phyloP scores from a whole-genome alignment of 2,329 filamentous ascomycete genomes.

The Canariomyces notabilis region DNA sequence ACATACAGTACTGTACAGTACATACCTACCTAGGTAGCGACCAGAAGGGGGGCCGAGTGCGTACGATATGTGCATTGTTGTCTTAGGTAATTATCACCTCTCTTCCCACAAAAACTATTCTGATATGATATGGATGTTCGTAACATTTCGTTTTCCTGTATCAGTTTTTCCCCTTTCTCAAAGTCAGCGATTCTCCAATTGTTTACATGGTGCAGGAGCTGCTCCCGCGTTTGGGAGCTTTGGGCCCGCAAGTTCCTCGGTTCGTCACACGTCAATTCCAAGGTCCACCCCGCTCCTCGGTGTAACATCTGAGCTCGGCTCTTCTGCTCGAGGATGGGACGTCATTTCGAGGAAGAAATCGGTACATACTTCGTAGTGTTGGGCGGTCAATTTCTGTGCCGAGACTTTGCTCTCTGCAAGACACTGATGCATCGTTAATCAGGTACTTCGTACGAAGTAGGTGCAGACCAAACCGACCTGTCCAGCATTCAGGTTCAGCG shows the following conservation, averaged over 20 bases:
- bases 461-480: too few species aligned
- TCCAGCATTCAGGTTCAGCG: too few species aligned
- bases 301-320: slow-evolving; percentile 18
- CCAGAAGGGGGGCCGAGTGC: background rate
- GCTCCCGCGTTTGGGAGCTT: background rate
- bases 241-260: slow-evolving; percentile 16
- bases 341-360: background rate
- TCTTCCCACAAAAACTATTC: too few species aligned
- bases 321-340: slow-evolving; percentile 2
- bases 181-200: too few species aligned
- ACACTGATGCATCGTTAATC: too few species aligned
- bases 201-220: background rate
- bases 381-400: background rate
- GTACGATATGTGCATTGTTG: background rate
- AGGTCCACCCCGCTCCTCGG: slow-evolving; percentile 21
- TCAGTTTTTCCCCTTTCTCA: too few species aligned
- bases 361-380: background rate
- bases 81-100: too few species aligned
- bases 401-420: too few species aligned
- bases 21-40: background rate
- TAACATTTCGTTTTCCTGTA: too few species aligned
- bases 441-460: too few species aligned
- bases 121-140: too few species aligned
- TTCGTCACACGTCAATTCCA: slow-evolving; percentile 2
- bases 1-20: background rate